Evolutionary conservation across 2,329 filamentous ascomycete genomes (phyloP).

Genomic region (Fusarium miscanthi): DNA sequence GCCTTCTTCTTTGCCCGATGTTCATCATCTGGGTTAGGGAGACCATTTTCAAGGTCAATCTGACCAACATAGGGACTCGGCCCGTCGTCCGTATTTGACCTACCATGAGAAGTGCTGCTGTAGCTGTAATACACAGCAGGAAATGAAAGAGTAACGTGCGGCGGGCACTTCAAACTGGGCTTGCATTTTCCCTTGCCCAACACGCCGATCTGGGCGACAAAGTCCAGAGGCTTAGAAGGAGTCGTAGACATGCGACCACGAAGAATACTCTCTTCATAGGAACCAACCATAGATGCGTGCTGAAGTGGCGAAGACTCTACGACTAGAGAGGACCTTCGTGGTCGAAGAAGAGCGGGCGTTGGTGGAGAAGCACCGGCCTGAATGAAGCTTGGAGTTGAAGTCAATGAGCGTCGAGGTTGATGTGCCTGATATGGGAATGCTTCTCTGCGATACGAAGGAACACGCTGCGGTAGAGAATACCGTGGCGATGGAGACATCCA

Average conservation of each 20-base stretch:
- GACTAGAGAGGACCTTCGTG: slow-evolving; percentile 76
- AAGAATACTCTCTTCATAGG: slow-evolving; percentile 96
- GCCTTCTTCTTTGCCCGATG: slow-evolving; percentile 61
- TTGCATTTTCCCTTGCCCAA: slow-evolving; percentile 91
- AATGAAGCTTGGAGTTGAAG: slow-evolving; percentile 62
- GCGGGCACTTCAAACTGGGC: slow-evolving; percentile 82
- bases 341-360: slow-evolving; percentile 61
- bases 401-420: slow-evolving; percentile 80
- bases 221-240: slow-evolving; percentile 91
- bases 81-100: slow-evolving; percentile 78
- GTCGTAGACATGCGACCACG: slow-evolving; percentile 96
- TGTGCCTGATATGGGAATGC: slow-evolving; percentile 79
- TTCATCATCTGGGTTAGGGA: slow-evolving; percentile 65
- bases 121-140: slow-evolving; percentile 98
- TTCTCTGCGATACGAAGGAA: slow-evolving; percentile 65
- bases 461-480: slow-evolving; percentile 42
- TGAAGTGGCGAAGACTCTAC: slow-evolving; percentile 82
- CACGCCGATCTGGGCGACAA: slow-evolving; percentile 94
- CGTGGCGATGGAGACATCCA: slow-evolving; percentile 55
- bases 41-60: slow-evolving; percentile 87
- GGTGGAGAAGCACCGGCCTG: slow-evolving; percentile 59
- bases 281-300: slow-evolving; percentile 95
- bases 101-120: slow-evolving; percentile 71
- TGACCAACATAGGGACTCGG: slow-evolving; percentile 96
- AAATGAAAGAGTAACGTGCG: slow-evolving; percentile 91